These are phyloP conservation scores for Teunomyces barrocoloradensis DNA, from an alignment of 805 yeast species.

Conservation along the genomic window DNA sequence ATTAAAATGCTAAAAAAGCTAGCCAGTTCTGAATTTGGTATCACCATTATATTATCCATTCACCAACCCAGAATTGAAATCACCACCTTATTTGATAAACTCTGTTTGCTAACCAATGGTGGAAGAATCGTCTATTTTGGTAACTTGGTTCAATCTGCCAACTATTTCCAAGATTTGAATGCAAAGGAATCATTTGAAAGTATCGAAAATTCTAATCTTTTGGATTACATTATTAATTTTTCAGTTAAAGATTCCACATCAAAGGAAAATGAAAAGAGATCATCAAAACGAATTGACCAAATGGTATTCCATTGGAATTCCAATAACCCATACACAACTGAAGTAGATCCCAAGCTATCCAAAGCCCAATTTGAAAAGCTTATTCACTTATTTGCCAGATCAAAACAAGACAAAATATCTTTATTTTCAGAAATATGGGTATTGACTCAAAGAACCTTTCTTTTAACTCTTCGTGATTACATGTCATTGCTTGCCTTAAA, in stretches of 20 bases:
- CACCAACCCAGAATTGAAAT: constrained; percentile 28
- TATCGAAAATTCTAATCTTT: constrained; percentile 4
- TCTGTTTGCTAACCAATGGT: constrained; percentile 25
- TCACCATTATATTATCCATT: constrained; percentile 23
- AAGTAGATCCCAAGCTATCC: background rate
- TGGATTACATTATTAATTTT: constrained; percentile 13
- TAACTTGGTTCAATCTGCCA: constrained; percentile 14
- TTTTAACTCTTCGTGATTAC: constrained; percentile 18
- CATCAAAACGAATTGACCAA: constrained; percentile 8
- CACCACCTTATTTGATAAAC: constrained; percentile 19
- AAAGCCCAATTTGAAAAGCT: constrained; percentile 2
- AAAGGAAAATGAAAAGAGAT: constrained; percentile 7
- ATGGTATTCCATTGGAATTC: constrained; percentile 11
- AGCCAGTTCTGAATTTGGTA: constrained; percentile 22
- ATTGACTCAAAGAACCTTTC: constrained; percentile 18
- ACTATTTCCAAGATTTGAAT: constrained; percentile 13
- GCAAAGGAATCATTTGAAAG: constrained; percentile 2
- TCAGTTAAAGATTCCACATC: constrained; percentile 14
- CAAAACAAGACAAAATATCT: constrained; percentile 15
- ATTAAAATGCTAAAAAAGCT: constrained; percentile 19
- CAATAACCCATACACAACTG: background rate
- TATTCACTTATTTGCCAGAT: constrained; percentile 10
- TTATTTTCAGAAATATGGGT: constrained; percentile 17
- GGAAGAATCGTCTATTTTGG: constrained; percentile 26
- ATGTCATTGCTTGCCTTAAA: constrained; percentile 19